Evolutionary conservation across 805 yeast species (phyloP), one percentile per base, ranked within the genome.

Genomic region (Cyberlindnera americana): DNA sequence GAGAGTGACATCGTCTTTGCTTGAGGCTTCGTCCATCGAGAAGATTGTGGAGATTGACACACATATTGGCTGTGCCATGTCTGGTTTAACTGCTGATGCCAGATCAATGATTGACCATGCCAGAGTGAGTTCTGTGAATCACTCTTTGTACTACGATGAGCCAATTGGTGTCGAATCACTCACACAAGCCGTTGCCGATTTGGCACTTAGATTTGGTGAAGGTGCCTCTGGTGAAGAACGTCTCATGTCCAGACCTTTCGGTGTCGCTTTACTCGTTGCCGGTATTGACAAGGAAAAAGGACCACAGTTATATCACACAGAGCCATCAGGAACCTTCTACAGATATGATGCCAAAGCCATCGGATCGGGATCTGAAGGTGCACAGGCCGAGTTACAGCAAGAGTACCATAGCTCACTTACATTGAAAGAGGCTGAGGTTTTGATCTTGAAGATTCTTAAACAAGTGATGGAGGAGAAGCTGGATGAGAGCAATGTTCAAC

Each of bases 381-480:
- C 99, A 2, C 99, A 95, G 66, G 83, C 96, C 2, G 99, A 93
- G 64, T 73, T 93, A 59, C 96, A 90, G 64, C 91, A 90, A 58
- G 96, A 93, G 67, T 93, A 93, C 67, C 98, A 91, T 66, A 83
- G 83, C 50, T 86, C 95, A 16, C 73, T 93, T 55, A 88, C 97
- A 12, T 69, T 93, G 52, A 78, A 81, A 51, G 99, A 95, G 61
- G 99, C 98, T 8, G 98, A 93, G 70, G 65, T 85, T 30, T 72
- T 93, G 59, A 83, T 90, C 6, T 73, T 93, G 59, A 90, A 89
- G 68, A 85, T 87, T 41, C 74, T 93, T 54, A 90, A 90, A 63
- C 99, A 93, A 67, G 99, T 93, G 33, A 93, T 93, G 99, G 99
- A 93, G 70, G 99, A 93, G 66, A 93, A 91, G 67, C 72, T 93